These are phyloP conservation scores for Fistulina hepatica DNA, from an alignment of 1,284 basidiomycete genomes.

Conservation along the genomic window DNA sequence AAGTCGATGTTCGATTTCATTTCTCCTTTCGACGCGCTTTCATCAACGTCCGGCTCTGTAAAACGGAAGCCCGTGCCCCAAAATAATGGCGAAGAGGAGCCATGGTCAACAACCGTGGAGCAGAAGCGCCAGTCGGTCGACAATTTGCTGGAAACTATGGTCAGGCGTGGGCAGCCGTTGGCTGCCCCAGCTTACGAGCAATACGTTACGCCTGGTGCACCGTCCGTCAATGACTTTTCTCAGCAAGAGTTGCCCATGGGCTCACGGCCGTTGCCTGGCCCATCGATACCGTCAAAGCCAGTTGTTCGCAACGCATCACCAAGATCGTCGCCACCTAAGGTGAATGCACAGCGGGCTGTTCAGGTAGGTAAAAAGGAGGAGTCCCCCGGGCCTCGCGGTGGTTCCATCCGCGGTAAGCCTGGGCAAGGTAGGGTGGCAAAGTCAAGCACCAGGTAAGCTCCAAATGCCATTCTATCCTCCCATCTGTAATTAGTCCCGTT, in stretches of 20 bases:
- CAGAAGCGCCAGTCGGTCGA: conserved; percentile 71
- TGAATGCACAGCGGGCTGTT: conserved; percentile 22
- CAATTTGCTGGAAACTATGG: conserved; percentile 56
- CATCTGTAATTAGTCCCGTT: background rate
- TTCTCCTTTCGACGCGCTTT: conserved; percentile 70
- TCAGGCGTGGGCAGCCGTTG: conserved; percentile 35
- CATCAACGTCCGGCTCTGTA: conserved; percentile 29
- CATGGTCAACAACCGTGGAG: conserved; percentile 42
- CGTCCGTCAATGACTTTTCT: conserved; percentile 36
- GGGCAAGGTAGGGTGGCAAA: conserved; percentile 29
- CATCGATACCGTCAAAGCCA: conserved; percentile 41
- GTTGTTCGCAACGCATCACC: conserved; percentile 17
- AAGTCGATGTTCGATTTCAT: conserved; percentile 76
- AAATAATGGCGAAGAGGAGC: conserved; percentile 43
- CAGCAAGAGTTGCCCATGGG: conserved; percentile 36
- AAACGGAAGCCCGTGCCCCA: conserved; percentile 54
- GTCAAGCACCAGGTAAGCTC: conserved; percentile 45
- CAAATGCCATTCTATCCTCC: conserved; percentile 27
- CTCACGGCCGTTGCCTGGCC: conserved; percentile 29
- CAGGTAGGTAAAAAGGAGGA: conserved; percentile 52
- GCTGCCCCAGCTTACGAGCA: conserved; percentile 29
- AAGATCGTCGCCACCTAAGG: background rate
- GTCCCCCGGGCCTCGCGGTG: conserved; percentile 50
- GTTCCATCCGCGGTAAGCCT: conserved; percentile 29
- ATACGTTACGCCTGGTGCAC: conserved; percentile 29